A percentile compares a stretch with the other conserved stretches of the same genome.
phyloP scores from a whole-genome alignment of 192 early-diverging fungal genomes.

The Piromyces sp. region DNA sequence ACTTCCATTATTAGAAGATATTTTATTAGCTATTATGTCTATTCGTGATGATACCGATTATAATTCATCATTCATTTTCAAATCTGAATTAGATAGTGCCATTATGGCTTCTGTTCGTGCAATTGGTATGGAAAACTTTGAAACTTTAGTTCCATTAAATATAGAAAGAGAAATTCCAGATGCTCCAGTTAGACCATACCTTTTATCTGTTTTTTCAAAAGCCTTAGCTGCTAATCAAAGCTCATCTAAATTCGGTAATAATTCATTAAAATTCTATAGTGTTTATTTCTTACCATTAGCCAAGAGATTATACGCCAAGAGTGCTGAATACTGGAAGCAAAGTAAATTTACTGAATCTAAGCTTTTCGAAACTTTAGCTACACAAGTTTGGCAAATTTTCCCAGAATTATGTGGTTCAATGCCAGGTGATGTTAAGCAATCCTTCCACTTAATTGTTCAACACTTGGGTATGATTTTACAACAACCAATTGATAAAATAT shows the following conservation, averaged over 20 bases:
- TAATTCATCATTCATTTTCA: slow-evolving; percentile 43
- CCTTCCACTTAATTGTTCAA: slow-evolving; percentile 35
- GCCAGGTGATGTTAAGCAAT: slow-evolving; percentile 46
- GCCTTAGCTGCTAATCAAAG: slow-evolving; percentile 37
- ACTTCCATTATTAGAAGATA: not conserved
- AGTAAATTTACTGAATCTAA: slow-evolving; percentile 41
- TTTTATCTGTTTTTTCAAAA: slow-evolving; percentile 68
- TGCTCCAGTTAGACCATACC: slow-evolving; percentile 63
- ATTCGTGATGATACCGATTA: slow-evolving; percentile 3
- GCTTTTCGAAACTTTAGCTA: slow-evolving; percentile 69
- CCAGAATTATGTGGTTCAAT: slow-evolving; percentile 64
- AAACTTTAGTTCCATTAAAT: slow-evolving; percentile 63
- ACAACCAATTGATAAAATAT: slow-evolving; percentile 7
- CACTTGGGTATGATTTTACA: slow-evolving; percentile 58
- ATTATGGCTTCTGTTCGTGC: slow-evolving; percentile 61
- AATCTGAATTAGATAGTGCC: slow-evolving; percentile 66
- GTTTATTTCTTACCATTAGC: slow-evolving; percentile 58
- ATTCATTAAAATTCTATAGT: slow-evolving; percentile 46
- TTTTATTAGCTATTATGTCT: not conserved
- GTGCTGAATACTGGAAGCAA: slow-evolving; percentile 30
- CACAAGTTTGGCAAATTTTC: slow-evolving; percentile 77
- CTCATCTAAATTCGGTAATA: not conserved
- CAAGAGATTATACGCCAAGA: slow-evolving; percentile 46
- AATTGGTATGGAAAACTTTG: slow-evolving; percentile 62
- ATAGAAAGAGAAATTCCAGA: slow-evolving; percentile 41